phyloP scores from a whole-genome alignment of 2,329 filamentous ascomycete genomes.

The Colletotrichum tamarilloi region DNA sequence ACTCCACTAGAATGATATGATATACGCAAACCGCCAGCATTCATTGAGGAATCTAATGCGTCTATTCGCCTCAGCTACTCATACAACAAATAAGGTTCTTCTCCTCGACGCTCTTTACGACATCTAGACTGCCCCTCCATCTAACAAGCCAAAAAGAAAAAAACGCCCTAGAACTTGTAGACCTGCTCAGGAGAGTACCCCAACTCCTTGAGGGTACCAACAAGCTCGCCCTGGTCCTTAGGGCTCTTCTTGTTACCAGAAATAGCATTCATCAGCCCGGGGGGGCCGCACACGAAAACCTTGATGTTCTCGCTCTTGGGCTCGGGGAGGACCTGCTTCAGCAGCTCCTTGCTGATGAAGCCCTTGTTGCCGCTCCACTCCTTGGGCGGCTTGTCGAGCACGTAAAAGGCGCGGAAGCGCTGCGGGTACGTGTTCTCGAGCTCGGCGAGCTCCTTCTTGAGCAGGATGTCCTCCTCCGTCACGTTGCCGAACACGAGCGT shows the following conservation, averaged over 20 bases:
- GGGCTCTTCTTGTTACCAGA: conserved; percentile 91
- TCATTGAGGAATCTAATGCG: conserved; percentile 24
- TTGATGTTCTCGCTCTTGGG: conserved; percentile 94
- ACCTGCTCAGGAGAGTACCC: conserved; percentile 81
- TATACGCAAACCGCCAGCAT: not conserved
- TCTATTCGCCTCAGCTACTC: conserved; percentile 31
- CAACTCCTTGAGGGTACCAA: conserved; percentile 83
- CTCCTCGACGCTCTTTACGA: not conserved
- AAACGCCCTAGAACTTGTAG: conserved; percentile 83
- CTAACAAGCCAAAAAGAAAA: not conserved
- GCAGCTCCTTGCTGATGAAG: conserved; percentile 86
- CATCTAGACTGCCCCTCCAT: not conserved
- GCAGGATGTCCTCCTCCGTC: conserved; percentile 87
- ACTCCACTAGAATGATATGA: not conserved
- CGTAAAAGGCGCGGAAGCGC: conserved; percentile 95
- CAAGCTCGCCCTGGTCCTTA: conserved; percentile 92
- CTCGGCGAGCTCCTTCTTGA: conserved; percentile 85
- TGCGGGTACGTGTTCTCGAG: conserved; percentile 96
- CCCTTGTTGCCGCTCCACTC: conserved; percentile 83
- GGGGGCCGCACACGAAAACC: conserved; percentile 95
- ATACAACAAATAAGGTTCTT: conserved; percentile 5
- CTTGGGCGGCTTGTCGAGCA: conserved; percentile 86
- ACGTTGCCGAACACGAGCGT: conserved; percentile 95
- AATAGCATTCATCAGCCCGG: conserved; percentile 92
- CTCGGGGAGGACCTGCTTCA: conserved; percentile 95